Percentiles rank a stretch among this genome's conserved stretches.
Evolutionary conservation across 768 basidiomycete species (phyloP).

Genomic region (Termitomyces sp.): DNA sequence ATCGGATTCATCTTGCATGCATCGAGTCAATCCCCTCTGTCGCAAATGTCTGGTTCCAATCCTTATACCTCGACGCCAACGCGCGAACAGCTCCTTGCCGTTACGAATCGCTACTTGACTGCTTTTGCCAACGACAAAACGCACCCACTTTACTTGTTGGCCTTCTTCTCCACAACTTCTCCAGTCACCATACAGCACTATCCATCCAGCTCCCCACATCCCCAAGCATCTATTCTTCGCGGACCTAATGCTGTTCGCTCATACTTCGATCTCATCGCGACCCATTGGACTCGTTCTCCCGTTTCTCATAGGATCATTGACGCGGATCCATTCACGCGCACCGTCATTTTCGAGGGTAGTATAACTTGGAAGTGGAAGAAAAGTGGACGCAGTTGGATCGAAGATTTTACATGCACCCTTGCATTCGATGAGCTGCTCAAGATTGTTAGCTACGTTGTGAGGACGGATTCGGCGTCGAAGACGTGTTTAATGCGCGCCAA

Average conservation of each 20-base stretch:
- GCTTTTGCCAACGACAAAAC: constrained; percentile 32
- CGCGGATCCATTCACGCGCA: constrained; percentile 23
- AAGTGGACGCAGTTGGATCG: constrained; percentile 40
- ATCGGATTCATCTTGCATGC: constrained; percentile 8
- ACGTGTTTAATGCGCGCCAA: constrained; percentile 49
- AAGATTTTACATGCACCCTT: constrained; percentile 44
- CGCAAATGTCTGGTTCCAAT: constrained; percentile 1
- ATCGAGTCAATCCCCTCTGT: neutral
- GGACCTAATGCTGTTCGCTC: constrained; percentile 47
- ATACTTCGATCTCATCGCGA: constrained; percentile 46
- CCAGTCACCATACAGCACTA: constrained; percentile 39
- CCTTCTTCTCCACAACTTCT: constrained; percentile 37
- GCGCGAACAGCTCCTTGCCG: constrained; percentile 29
- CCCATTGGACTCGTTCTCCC: constrained; percentile 39
- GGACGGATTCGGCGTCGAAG: constrained; percentile 34
- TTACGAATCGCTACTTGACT: constrained; percentile 33
- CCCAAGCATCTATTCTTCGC: constrained; percentile 31
- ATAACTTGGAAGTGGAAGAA: constrained; percentile 45
- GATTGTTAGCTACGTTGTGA: constrained; percentile 37
- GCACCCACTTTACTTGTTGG: constrained; percentile 30
- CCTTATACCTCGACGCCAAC: constrained; percentile 14
- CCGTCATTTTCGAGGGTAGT: constrained; percentile 34
- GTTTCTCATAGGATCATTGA: constrained; percentile 22
- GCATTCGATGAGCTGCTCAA: constrained; percentile 42
- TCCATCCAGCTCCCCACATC: constrained; percentile 31